Percentiles rank a stretch among this genome's conserved stretches.
Conservation (phyloP, 78 protist species). For the Cavenderia fasciculata region DNA sequence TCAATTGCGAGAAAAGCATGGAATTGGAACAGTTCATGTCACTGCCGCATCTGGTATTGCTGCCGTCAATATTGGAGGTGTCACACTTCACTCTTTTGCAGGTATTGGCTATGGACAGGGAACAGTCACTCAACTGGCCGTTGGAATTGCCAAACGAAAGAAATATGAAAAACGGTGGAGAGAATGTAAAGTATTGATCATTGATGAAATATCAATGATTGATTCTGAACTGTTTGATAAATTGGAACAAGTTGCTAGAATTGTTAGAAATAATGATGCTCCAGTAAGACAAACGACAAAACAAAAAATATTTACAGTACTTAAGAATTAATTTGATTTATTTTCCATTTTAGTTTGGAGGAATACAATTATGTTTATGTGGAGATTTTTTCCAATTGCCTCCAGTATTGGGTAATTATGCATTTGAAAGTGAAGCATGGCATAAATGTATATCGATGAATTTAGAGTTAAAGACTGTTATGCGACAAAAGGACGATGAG, state of each 20-base stretch:
- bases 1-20: slow-evolving; percentile 35
- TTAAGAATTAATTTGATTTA: neutral
- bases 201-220: slow-evolving; percentile 95
- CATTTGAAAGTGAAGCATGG: slow-evolving; percentile 57
- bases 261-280: slow-evolving; percentile 32
- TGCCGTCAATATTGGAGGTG: slow-evolving; percentile 81
- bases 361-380: slow-evolving; percentile 87
- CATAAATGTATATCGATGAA: neutral
- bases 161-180: slow-evolving; percentile 24
- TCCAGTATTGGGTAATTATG: slow-evolving; percentile 86
- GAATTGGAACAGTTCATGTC: slow-evolving; percentile 53
- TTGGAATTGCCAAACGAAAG: slow-evolving; percentile 7
- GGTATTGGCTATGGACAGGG: slow-evolving; percentile 76
- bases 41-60: slow-evolving; percentile 83
- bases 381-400: slow-evolving; percentile 95
- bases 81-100: slow-evolving; percentile 85
- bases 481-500: slow-evolving; percentile 53
- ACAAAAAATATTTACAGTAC: neutral
- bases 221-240: slow-evolving; percentile 83
- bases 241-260: slow-evolving; percentile 56
- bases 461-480: slow-evolving; percentile 43
- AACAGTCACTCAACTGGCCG: slow-evolving; percentile 37
- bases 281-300: slow-evolving; percentile 40
- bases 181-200: slow-evolving; percentile 71
- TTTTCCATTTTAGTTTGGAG: slow-evolving; percentile 79